phyloP scores from a whole-genome alignment of 306 rosid species.

The Rosa multiflora region DNA sequence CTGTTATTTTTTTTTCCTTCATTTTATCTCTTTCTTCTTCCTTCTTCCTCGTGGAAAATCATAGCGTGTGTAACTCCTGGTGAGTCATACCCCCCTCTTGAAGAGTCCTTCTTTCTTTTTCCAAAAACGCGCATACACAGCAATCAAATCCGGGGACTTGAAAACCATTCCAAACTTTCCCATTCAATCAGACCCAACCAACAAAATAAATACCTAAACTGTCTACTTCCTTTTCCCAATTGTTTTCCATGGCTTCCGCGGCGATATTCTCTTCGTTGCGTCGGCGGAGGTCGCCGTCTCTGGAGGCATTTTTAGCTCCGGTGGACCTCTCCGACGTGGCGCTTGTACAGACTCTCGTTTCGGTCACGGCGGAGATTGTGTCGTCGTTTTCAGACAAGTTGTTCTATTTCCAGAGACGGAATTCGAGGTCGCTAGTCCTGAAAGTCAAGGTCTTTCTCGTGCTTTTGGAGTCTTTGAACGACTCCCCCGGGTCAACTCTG shows the following conservation, averaged over 20 bases:
- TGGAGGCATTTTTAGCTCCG: conserved; percentile 86
- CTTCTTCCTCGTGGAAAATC: not conserved
- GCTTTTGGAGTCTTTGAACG: conserved; percentile 62
- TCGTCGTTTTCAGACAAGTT: conserved; percentile 49
- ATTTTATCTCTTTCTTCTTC: no score
- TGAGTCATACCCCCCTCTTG: not conserved
- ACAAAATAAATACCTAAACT: no score
- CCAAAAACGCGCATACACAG: not conserved
- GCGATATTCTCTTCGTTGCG: conserved; percentile 83
- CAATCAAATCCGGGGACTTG: not conserved
- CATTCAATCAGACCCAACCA: no score
- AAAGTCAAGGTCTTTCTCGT: conserved; percentile 62
- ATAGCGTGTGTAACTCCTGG: not conserved
- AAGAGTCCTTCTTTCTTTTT: not conserved
- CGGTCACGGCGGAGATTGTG: conserved; percentile 54
- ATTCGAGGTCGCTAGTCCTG: conserved; percentile 67
- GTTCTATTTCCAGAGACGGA: conserved; percentile 66
- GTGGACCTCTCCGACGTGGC: conserved; percentile 73
- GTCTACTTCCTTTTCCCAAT: no score
- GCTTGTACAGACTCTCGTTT: conserved; percentile 59
- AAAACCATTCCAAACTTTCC: not conserved
- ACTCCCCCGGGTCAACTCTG: conserved; percentile 22
- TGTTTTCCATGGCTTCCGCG: conserved; percentile 55
- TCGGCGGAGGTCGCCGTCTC: conserved; percentile 86
- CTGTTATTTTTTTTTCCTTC: no score